These are phyloP conservation scores for Pseudozyma tsukubaensis DNA, from an alignment of 1,284 basidiomycete genomes.

Conservation along the genomic window DNA sequence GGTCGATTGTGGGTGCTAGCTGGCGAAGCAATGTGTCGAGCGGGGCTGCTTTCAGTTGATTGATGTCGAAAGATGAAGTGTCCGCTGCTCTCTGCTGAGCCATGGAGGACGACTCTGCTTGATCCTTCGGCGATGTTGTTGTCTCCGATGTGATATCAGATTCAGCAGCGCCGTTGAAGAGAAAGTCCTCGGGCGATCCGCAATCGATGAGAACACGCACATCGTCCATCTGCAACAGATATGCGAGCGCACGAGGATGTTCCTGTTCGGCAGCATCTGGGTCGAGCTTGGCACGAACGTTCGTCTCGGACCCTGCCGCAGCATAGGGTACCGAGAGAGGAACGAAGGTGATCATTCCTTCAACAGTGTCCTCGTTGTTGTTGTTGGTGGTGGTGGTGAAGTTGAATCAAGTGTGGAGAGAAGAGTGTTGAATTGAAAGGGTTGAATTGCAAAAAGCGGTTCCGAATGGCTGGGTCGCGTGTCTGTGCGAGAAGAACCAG, in stretches of 20 bases:
- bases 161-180: conserved; percentile 31
- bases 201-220: conserved; percentile 93
- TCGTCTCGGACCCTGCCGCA: conserved; percentile 15
- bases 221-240: conserved; percentile 93
- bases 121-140: conserved; percentile 2
- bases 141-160: conserved; percentile 1
- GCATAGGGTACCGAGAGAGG: conserved; percentile 59
- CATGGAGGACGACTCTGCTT: conserved; percentile 43
- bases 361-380: not conserved
- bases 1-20: conserved; percentile 79
- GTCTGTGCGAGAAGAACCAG: conserved; percentile 7
- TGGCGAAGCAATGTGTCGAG: conserved; percentile 40
- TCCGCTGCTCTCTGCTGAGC: conserved; percentile 36
- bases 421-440: not conserved
- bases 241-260: conserved; percentile 70
- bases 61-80: conserved; percentile 24
- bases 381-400: not conserved
- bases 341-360: conserved; percentile 57
- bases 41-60: conserved; percentile 35
- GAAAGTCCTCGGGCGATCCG: conserved; percentile 72
- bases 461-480: conserved; percentile 3
- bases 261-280: conserved; percentile 41
- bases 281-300: conserved; percentile 41
- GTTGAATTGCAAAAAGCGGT: conserved; percentile 13
- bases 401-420: not conserved